These are phyloP conservation scores for Spathaspora passalidarum DNA, from an alignment of 805 yeast species.

Conservation along the genomic window DNA sequence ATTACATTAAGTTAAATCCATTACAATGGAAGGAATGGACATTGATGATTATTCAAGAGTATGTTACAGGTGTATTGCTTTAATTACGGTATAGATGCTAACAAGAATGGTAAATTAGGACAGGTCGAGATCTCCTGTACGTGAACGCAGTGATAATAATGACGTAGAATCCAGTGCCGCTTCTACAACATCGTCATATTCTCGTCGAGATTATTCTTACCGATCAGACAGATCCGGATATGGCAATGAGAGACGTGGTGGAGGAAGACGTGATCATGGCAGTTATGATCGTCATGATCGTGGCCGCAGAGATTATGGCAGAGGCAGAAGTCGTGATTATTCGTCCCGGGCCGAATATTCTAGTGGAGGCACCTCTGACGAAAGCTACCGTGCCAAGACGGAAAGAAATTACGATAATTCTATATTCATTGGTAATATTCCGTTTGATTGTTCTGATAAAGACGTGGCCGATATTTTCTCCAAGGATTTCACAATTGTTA, in stretches of 20 bases:
- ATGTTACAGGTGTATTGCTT: slow-evolving; percentile 28
- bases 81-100: slow-evolving; percentile 8
- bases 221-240: slow-evolving; percentile 16
- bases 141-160: slow-evolving; percentile 11
- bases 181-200: not conserved
- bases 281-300: slow-evolving; percentile 16
- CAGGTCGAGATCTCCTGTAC: slow-evolving; percentile 30
- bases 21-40: slow-evolving; percentile 58
- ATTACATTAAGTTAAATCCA: not conserved
- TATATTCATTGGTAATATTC: slow-evolving; percentile 70
- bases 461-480: slow-evolving; percentile 60
- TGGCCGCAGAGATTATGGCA: slow-evolving; percentile 15
- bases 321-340: slow-evolving; percentile 22
- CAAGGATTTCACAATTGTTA: slow-evolving; percentile 50
- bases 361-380: slow-evolving; percentile 27
- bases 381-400: slow-evolving; percentile 26
- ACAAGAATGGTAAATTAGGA: slow-evolving; percentile 31
- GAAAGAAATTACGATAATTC: slow-evolving; percentile 66
- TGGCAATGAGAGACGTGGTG: slow-evolving; percentile 21
- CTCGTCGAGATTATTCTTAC: slow-evolving; percentile 16
- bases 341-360: slow-evolving; percentile 20
- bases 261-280: slow-evolving; percentile 20
- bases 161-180: not conserved
- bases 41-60: slow-evolving; percentile 61
- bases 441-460: slow-evolving; percentile 58